A percentile compares a stretch with the other conserved stretches of the same genome.
Conservation (phyloP, 805 yeast species). For the Ogataea naganishii region DNA sequence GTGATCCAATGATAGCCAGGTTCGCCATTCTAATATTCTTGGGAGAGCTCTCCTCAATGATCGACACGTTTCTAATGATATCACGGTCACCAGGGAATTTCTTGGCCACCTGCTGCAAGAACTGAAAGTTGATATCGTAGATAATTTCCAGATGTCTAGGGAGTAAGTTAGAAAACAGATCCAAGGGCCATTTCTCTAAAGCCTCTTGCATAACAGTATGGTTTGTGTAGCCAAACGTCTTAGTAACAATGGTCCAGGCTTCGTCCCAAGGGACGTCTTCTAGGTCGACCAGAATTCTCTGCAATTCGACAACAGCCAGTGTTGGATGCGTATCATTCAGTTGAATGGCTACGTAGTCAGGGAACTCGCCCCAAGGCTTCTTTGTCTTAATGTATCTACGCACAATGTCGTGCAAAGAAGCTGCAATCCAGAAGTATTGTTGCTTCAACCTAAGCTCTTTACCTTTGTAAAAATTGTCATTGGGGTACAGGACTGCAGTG, state of each 20-base stretch:
- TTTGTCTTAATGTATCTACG: slow-evolving; percentile 79
- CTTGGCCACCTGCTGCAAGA: slow-evolving; percentile 67
- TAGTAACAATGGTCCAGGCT: slow-evolving; percentile 79
- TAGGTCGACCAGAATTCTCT: slow-evolving; percentile 75
- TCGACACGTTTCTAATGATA: slow-evolving; percentile 61
- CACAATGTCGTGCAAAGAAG: slow-evolving; percentile 83
- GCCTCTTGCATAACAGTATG: slow-evolving; percentile 96
- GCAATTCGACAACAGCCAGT: slow-evolving; percentile 81
- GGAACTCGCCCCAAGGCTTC: slow-evolving; percentile 72
- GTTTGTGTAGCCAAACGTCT: slow-evolving; percentile 85
- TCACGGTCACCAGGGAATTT: slow-evolving; percentile 69
- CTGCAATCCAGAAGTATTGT: slow-evolving; percentile 96
- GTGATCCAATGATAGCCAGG: slow-evolving; percentile 86
- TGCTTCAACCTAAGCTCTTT: slow-evolving; percentile 89
- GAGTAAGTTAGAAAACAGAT: slow-evolving; percentile 63
- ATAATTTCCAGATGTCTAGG: slow-evolving; percentile 91
- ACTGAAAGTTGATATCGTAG: slow-evolving; percentile 73
- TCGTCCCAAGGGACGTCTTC: slow-evolving; percentile 75
- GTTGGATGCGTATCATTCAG: slow-evolving; percentile 95
- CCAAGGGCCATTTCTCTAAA: slow-evolving; percentile 91
- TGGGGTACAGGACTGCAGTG: slow-evolving; percentile 88
- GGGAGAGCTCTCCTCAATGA: slow-evolving; percentile 74
- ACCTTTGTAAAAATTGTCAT: slow-evolving; percentile 86
- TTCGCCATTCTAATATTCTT: slow-evolving; percentile 89
- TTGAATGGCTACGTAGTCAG: slow-evolving; percentile 85